Evolutionary conservation across 2,329 filamentous ascomycete species (phyloP).

Genomic region (Alternaria sp.): DNA sequence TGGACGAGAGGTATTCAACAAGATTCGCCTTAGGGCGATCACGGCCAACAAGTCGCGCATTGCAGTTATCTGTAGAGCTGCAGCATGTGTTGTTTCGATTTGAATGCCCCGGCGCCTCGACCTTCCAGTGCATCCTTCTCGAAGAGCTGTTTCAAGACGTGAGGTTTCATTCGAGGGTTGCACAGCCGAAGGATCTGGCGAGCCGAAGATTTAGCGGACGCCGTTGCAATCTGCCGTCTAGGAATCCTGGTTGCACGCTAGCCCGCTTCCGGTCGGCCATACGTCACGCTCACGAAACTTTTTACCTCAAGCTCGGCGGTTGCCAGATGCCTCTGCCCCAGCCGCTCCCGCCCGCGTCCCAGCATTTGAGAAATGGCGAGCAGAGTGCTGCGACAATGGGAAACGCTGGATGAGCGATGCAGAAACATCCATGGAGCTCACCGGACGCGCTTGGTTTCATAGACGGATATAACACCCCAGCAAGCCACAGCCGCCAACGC

Average conservation of each 20-base stretch:
- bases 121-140: conserved; percentile 21
- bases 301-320: conserved; percentile 17
- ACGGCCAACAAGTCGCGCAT: conserved; percentile 14
- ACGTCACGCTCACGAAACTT: conserved; percentile 30
- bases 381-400: not conserved
- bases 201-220: conserved; percentile 23
- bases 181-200: conserved; percentile 16
- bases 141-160: conserved; percentile 22
- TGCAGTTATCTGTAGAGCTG: conserved; percentile 12
- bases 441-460: conserved; percentile 27
- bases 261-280: conserved; percentile 5
- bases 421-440: conserved; percentile 9
- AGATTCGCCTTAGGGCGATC: conserved; percentile 9
- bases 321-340: conserved; percentile 1
- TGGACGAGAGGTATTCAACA: conserved; percentile 29
- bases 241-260: conserved; percentile 17
- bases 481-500: conserved; percentile 33
- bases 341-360: not conserved
- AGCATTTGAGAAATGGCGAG: not conserved
- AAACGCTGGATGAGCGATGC: not conserved
- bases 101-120: conserved; percentile 12
- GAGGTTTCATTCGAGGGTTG: conserved; percentile 20
- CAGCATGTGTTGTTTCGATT: conserved; percentile 25
- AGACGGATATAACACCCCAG: conserved; percentile 32
- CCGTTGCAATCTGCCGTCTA: conserved; percentile 17